A percentile compares a stretch with the other conserved stretches of the same genome.
Conservation (phyloP, 106 monocot species). For the Triglochin maritima region DNA sequence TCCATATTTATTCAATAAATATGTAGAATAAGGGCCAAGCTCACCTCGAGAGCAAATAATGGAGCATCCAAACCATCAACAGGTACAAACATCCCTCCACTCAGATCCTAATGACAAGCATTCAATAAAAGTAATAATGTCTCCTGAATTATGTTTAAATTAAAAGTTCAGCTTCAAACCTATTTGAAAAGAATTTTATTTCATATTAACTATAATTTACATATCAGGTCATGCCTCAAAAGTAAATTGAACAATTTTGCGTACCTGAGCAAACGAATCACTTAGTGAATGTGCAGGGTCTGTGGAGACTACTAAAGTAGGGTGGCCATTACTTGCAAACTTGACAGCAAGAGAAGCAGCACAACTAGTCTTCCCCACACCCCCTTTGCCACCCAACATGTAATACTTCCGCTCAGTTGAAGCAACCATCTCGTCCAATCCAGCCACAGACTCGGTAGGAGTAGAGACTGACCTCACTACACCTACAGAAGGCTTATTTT, state of each 20-base stretch:
- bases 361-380: constrained; percentile 95
- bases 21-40: neutral
- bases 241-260: neutral
- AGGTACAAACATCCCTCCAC: constrained; percentile 78
- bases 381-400: constrained; percentile 97
- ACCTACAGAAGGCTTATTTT: constrained; percentile 5
- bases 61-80: constrained; percentile 82
- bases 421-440: constrained; percentile 83
- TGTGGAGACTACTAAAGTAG: constrained; percentile 90
- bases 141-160: neutral
- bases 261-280: constrained; percentile 92
- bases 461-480: constrained; percentile 54
- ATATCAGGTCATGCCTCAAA: neutral
- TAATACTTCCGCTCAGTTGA: constrained; percentile 75
- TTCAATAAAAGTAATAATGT: neutral
- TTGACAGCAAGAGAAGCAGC: constrained; percentile 95
- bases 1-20: neutral
- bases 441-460: constrained; percentile 40
- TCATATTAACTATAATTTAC: neutral
- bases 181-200: neutral
- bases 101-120: constrained; percentile 51
- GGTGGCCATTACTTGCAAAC: constrained; percentile 93
- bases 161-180: neutral
- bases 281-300: constrained; percentile 98
- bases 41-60: constrained; percentile 87